phyloP scores from a whole-genome alignment of 75 land plant species.

The Sequoia sempervirens region DNA sequence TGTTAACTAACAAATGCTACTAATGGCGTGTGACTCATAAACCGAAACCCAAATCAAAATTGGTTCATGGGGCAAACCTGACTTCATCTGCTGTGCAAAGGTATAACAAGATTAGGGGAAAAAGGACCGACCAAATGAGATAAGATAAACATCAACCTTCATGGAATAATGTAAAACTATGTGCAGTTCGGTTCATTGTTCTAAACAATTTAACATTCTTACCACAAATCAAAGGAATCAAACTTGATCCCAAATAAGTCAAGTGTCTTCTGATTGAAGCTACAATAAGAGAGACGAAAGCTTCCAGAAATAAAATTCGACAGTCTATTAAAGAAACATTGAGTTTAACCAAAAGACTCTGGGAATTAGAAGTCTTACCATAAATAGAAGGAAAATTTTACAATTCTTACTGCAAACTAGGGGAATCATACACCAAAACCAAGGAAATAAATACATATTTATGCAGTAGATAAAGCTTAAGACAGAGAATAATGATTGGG shows the following conservation, averaged over 20 bases:
- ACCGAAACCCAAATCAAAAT: neutral
- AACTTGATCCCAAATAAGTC: neutral
- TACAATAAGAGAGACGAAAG: neutral
- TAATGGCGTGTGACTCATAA: neutral
- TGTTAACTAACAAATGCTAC: neutral
- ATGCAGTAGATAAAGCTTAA: neutral
- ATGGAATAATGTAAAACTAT: neutral
- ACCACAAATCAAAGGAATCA: neutral
- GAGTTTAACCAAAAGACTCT: neutral
- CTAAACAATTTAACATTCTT: neutral
- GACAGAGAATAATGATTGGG: neutral
- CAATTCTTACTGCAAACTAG: neutral
- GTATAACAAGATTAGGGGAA: neutral
- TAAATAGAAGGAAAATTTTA: neutral
- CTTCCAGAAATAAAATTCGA: neutral
- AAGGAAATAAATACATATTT: neutral
- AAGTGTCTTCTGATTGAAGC: neutral
- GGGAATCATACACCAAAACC: neutral
- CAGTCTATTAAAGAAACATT: neutral
- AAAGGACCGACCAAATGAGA: neutral
- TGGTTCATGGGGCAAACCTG: neutral
- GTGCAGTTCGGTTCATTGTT: neutral
- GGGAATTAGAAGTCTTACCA: neutral
- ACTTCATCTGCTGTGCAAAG: neutral
- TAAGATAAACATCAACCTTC: neutral